Conservation (phyloP, 1,139 yeast genomes). For the Nakaseomyces uthaithaninus region DNA sequence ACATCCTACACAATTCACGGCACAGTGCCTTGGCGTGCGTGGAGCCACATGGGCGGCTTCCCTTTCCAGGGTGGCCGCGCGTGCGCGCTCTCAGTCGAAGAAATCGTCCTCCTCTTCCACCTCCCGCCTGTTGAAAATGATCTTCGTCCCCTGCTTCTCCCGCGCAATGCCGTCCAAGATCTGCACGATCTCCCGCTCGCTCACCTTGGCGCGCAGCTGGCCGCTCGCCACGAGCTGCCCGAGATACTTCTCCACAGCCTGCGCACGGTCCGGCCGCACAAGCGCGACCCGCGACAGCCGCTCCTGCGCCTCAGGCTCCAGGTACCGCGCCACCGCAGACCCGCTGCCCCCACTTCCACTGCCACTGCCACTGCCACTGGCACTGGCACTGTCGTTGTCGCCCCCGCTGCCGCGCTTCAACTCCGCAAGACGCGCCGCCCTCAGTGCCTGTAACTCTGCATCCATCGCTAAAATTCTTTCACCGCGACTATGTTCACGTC, state of each 20-base stretch:
- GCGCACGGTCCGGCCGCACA: conserved; percentile 87
- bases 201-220: conserved; percentile 59
- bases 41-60: too few species aligned
- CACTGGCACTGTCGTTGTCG: conserved; percentile 16
- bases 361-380: conserved; percentile 16
- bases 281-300: conserved; percentile 78
- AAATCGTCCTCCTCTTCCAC: conserved; percentile 37
- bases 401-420: conserved; percentile 42
- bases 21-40: too few species aligned
- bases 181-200: conserved; percentile 74
- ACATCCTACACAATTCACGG: too few species aligned
- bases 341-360: conserved; percentile 21
- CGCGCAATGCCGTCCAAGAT: conserved; percentile 76
- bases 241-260: conserved; percentile 78
- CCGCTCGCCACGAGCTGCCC: conserved; percentile 72
- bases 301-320: conserved; percentile 80
- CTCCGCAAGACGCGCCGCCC: conserved; percentile 82
- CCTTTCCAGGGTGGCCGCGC: too few species aligned
- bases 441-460: conserved; percentile 75
- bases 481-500: background rate
- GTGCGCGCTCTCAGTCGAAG: conserved; percentile 31
- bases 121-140: conserved; percentile 44
- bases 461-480: conserved; percentile 36
- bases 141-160: conserved; percentile 55
- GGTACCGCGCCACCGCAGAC: conserved; percentile 50